Conservation (phyloP, 306 rosid species). For the Rosa multiflora region DNA sequence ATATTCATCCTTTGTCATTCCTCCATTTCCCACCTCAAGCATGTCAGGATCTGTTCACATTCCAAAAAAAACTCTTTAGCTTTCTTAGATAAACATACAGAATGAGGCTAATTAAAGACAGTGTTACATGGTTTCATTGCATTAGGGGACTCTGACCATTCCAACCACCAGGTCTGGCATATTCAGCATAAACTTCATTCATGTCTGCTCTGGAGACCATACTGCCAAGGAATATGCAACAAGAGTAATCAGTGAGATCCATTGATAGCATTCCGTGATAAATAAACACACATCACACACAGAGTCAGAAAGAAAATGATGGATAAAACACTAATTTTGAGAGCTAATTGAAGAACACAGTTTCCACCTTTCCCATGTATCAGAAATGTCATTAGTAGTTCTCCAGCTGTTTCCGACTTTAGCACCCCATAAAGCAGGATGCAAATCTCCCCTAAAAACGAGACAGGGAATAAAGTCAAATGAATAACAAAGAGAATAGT, state of each 20-base stretch:
- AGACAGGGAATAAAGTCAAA: neutral
- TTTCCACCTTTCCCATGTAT: slow-evolving; percentile 80
- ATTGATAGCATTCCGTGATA: neutral
- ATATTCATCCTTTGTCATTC: slow-evolving; percentile 84
- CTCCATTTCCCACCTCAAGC: slow-evolving; percentile 98
- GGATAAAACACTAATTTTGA: neutral
- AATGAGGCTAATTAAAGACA: neutral
- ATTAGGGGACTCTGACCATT: slow-evolving; percentile 52
- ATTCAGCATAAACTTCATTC: slow-evolving; percentile 77
- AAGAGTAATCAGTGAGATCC: neutral
- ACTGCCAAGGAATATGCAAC: slow-evolving; percentile 41
- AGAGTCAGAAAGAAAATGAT: neutral
- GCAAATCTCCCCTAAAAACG: slow-evolving; percentile 80
- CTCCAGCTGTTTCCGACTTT: slow-evolving; percentile 96
- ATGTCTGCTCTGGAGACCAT: slow-evolving; percentile 80
- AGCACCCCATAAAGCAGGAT: slow-evolving; percentile 90
- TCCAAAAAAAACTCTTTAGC: neutral
- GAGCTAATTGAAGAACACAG: neutral
- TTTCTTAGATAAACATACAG: slow-evolving; percentile 10
- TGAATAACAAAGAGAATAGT: neutral
- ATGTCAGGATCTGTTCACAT: slow-evolving; percentile 84
- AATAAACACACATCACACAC: neutral
- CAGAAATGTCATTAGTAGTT: slow-evolving; percentile 77
- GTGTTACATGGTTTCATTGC: neutral
- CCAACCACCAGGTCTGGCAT: slow-evolving; percentile 96